phyloP scores from a whole-genome alignment of 345 rosid genomes.

The Eucalyptus cloeziana region DNA sequence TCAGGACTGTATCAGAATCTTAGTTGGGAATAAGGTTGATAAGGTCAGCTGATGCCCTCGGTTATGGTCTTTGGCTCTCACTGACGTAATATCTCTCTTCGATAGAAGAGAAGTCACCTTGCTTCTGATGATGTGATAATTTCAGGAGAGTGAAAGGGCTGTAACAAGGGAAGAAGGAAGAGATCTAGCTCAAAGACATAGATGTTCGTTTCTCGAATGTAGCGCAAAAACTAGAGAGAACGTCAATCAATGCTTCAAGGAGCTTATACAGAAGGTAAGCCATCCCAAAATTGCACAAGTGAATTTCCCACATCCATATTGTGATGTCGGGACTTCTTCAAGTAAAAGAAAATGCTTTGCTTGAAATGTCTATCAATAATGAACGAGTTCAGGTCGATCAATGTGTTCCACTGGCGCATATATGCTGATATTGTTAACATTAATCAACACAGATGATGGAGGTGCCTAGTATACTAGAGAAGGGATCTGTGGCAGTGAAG shows the following conservation, averaged over 20 bases:
- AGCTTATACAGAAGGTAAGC: conserved; percentile 57
- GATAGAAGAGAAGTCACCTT: neutral
- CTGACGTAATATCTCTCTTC: neutral
- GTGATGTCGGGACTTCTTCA: neutral
- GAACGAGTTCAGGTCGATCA: neutral
- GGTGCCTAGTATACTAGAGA: conserved; percentile 62
- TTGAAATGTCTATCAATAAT: neutral
- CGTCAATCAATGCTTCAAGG: conserved; percentile 64
- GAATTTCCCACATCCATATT: neutral
- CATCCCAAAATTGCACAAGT: neutral
- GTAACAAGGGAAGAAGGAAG: conserved; percentile 85
- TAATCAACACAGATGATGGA: conserved; percentile 44
- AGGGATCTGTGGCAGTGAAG: conserved; percentile 59
- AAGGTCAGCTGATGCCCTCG: conserved; percentile 27
- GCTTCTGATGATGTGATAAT: neutral
- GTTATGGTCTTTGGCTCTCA: neutral
- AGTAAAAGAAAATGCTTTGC: neutral
- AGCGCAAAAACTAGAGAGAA: conserved; percentile 69
- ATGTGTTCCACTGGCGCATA: neutral
- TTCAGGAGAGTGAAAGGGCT: conserved; percentile 71
- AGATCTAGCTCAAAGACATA: conserved; percentile 59
- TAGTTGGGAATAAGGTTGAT: conserved; percentile 88
- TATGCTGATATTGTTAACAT: neutral
- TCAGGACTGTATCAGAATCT: conserved; percentile 58
- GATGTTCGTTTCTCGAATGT: conserved; percentile 73